A percentile compares a stretch with the other conserved stretches of the same genome.
Evolutionary conservation across 2,329 filamentous ascomycete genomes (phyloP).

Genomic region (Trichoderma harzianum): DNA sequence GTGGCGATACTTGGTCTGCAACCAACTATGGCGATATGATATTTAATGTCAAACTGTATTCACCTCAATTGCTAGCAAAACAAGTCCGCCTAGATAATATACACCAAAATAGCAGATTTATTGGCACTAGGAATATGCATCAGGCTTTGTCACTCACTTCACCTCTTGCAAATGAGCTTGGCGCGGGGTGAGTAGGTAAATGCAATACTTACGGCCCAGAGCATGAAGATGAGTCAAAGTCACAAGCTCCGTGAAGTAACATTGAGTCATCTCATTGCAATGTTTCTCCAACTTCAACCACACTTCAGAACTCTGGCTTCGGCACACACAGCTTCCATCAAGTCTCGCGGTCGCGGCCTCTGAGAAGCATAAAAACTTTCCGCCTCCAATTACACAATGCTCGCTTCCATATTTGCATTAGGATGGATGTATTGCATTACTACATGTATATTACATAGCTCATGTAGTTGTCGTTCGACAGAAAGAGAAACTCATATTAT

Average conservation of each 20-base stretch:
- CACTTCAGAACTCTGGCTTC: not conserved
- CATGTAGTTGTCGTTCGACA: not conserved
- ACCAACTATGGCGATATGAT: not conserved
- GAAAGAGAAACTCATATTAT: not conserved
- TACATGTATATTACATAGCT: not conserved
- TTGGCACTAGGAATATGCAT: not conserved
- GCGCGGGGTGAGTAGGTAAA: not conserved
- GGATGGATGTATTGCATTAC: not conserved
- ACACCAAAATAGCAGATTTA: not conserved
- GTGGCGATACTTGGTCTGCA: not conserved
- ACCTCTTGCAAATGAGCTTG: not conserved
- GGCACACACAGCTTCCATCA: not conserved
- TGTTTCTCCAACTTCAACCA: not conserved
- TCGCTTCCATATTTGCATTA: not conserved
- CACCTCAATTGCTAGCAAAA: not conserved
- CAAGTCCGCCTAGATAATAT: not conserved
- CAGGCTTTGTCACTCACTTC: not conserved
- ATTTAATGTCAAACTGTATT: not conserved
- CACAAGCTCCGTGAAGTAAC: not conserved
- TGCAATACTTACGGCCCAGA: not conserved
- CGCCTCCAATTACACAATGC: not conserved
- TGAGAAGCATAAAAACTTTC: not conserved
- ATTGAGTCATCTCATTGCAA: not conserved
- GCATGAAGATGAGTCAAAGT: not conserved
- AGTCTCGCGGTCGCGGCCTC: not conserved